These are phyloP conservation scores for Lentinula boryana DNA, from an alignment of 768 basidiomycete genomes.

Conservation along the genomic window DNA sequence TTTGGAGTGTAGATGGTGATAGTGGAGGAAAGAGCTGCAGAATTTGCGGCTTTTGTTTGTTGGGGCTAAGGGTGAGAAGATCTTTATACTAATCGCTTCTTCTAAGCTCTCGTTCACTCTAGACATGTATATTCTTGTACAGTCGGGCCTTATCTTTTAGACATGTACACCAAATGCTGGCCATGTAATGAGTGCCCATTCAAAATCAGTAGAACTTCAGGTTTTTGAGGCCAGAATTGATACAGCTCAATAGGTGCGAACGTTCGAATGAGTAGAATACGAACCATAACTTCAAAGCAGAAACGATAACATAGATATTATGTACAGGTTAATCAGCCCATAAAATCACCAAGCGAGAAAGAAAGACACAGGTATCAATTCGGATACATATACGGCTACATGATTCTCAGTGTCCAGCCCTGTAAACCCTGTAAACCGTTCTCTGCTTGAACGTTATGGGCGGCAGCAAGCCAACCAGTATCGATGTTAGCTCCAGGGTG, in stretches of 20 bases:
- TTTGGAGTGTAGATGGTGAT: conserved; percentile 20
- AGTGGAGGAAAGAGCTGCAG: conserved; percentile 7
- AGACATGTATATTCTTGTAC: too few relatives aligned
- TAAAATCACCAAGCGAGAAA: conserved; percentile 8
- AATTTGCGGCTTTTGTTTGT: not conserved
- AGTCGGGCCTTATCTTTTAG: too few relatives aligned
- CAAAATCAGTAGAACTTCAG: too few relatives aligned
- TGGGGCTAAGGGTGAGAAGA: not conserved
- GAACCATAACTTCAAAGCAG: conserved; percentile 31
- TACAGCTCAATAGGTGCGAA: not conserved
- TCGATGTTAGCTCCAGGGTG: conserved; percentile 46
- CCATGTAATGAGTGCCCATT: too few relatives aligned
- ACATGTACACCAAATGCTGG: not conserved
- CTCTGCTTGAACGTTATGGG: conserved; percentile 59
- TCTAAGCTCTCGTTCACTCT: not conserved
- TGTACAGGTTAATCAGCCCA: conserved; percentile 17
- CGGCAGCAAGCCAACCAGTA: conserved; percentile 68
- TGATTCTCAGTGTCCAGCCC: conserved; percentile 73
- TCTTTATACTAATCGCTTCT: not conserved
- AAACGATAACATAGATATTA: conserved; percentile 15
- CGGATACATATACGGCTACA: conserved; percentile 35
- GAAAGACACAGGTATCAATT: conserved; percentile 18
- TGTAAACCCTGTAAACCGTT: conserved; percentile 44
- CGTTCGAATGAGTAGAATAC: conserved; percentile 9
- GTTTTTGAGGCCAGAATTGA: not conserved